These are phyloP conservation scores for Stagonosporopsis chrysanthemi DNA, from an alignment of 2,329 filamentous ascomycete species.

Conservation along the genomic window DNA sequence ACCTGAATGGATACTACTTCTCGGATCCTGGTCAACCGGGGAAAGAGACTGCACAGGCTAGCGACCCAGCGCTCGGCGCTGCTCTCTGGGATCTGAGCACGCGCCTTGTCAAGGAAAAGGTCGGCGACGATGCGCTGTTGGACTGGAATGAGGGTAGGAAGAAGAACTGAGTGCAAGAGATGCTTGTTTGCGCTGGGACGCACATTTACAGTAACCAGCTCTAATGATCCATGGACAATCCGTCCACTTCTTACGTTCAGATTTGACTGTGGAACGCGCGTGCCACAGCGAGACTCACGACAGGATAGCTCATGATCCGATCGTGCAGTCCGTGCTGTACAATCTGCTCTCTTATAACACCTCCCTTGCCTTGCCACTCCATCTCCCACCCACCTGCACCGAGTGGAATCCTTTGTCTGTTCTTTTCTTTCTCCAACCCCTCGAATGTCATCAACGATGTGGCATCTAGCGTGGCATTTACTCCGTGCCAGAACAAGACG, in stretches of 20 bases:
- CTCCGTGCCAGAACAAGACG: constrained; percentile 62
- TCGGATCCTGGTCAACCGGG: constrained; percentile 49
- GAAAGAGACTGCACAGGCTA: constrained; percentile 51
- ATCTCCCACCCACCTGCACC: constrained; percentile 61
- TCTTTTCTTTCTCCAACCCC: constrained; percentile 57
- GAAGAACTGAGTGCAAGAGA: not conserved
- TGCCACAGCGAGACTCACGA: constrained; percentile 61
- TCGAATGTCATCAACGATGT: constrained; percentile 51
- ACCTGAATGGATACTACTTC: constrained; percentile 56
- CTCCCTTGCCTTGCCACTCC: constrained; percentile 57
- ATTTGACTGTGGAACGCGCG: constrained; percentile 52
- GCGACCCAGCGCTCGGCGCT: constrained; percentile 48
- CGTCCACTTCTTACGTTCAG: not conserved
- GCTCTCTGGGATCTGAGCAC: constrained; percentile 54
- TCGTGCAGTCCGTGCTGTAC: constrained; percentile 65
- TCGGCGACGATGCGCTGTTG: constrained; percentile 51
- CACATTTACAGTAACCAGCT: not conserved
- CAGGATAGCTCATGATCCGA: constrained; percentile 64
- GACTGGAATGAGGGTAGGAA: constrained; percentile 38
- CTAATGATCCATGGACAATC: not conserved
- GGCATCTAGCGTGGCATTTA: constrained; percentile 55
- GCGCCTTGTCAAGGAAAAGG: constrained; percentile 49
- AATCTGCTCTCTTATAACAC: constrained; percentile 63
- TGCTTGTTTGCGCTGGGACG: not conserved
- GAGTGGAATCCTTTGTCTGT: constrained; percentile 47